phyloP scores from a whole-genome alignment of 2,329 filamentous ascomycete genomes.

The Zalaria obscura region DNA sequence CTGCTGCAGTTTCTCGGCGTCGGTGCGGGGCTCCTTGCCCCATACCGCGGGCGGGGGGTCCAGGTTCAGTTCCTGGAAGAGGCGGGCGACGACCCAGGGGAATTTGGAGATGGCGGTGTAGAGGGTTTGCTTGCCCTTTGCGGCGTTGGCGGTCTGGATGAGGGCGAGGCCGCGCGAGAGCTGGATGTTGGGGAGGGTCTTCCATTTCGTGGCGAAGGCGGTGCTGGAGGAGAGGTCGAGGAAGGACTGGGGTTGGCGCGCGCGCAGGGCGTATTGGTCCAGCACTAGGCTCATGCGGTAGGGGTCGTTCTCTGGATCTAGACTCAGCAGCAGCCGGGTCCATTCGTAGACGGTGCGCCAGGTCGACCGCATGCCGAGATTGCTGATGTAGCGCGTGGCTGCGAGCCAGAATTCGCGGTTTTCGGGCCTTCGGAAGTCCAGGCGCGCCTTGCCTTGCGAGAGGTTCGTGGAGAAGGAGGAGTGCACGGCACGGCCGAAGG shows the following conservation, averaged over 20 bases:
- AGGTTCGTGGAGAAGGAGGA: conserved; percentile 68
- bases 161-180: conserved; percentile 68
- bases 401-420: conserved; percentile 90
- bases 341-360: conserved; percentile 89
- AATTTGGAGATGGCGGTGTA: conserved; percentile 53
- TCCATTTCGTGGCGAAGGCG: conserved; percentile 33
- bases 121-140: conserved; percentile 51
- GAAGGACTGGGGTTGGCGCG: conserved; percentile 62
- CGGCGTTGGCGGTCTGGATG: conserved; percentile 52
- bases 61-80: conserved; percentile 70
- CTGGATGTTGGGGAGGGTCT: conserved; percentile 52
- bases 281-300: conserved; percentile 71
- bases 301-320: conserved; percentile 61
- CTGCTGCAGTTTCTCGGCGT: conserved; percentile 53
- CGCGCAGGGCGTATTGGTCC: conserved; percentile 72
- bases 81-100: conserved; percentile 70
- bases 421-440: conserved; percentile 70
- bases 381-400: conserved; percentile 76
- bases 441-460: conserved; percentile 60
- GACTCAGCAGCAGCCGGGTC: conserved; percentile 67
- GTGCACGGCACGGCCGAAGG: conserved; percentile 77
- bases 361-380: conserved; percentile 78
- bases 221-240: conserved; percentile 49
- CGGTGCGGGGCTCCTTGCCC: conserved; percentile 56
- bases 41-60: conserved; percentile 68